Conservation (phyloP, 2,329 filamentous ascomycete species). For the Xylaria sp. region DNA sequence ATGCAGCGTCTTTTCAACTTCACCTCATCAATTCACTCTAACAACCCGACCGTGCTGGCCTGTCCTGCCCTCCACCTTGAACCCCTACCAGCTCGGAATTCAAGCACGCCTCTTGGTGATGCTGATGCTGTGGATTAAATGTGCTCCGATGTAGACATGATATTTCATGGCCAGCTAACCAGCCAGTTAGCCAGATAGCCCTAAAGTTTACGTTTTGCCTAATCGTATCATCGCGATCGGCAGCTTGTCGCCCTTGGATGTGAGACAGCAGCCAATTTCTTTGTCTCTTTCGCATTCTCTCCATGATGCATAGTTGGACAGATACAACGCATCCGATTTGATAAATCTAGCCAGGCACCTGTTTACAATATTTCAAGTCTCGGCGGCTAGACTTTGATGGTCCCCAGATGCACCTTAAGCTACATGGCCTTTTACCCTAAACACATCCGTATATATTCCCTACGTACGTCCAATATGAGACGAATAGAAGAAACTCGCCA, state of each 20-base stretch:
- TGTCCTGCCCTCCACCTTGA: conserved; percentile 18
- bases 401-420: background rate
- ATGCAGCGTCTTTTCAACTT: conserved; percentile 50
- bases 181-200: conserved; percentile 12
- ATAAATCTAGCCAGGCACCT: background rate
- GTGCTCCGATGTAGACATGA: conserved; percentile 5
- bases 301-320: background rate
- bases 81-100: conserved; percentile 7
- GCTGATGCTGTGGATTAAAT: background rate
- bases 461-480: background rate
- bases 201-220: conserved; percentile 28
- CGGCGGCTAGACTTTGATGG: background rate
- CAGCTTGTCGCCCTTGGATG: conserved; percentile 18
- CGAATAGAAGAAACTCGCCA: conserved; percentile 19
- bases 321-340: background rate
- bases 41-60: conserved; percentile 24
- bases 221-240: conserved; percentile 35
- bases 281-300: conserved; percentile 12
- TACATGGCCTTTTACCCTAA: conserved; percentile 12
- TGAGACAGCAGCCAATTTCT: conserved; percentile 29
- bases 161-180: background rate
- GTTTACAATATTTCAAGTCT: background rate
- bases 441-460: background rate
- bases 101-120: background rate
- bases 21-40: conserved; percentile 47